phyloP scores from a whole-genome alignment of 1,284 basidiomycete genomes.

The Gymnopus androsaceus region DNA sequence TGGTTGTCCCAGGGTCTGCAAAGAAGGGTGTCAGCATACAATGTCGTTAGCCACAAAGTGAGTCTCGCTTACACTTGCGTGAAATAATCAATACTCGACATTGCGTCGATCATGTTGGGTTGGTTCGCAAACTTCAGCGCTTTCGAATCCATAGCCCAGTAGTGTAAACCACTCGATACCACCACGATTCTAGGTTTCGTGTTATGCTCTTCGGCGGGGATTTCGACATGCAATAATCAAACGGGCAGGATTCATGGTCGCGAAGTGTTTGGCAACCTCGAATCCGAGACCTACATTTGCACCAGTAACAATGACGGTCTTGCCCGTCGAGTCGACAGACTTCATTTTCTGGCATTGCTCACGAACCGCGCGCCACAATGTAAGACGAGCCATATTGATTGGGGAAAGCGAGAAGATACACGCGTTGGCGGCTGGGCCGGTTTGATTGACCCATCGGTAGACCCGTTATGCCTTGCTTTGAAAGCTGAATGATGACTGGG shows the following conservation, averaged over 20 bases:
- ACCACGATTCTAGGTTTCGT: slow-evolving; percentile 23
- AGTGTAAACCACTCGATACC: slow-evolving; percentile 33
- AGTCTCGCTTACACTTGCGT: slow-evolving; percentile 24
- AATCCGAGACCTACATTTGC: slow-evolving; percentile 36
- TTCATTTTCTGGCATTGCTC: slow-evolving; percentile 1
- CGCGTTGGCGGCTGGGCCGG: too few species aligned
- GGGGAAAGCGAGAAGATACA: too few species aligned
- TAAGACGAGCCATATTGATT: slow-evolving; percentile 7
- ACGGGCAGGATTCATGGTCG: slow-evolving; percentile 31
- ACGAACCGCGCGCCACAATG: not conserved
- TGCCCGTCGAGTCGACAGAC: slow-evolving; percentile 29
- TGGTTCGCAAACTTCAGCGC: slow-evolving; percentile 24
- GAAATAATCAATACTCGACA: slow-evolving; percentile 34
- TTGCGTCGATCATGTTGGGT: slow-evolving; percentile 29
- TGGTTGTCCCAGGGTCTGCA: not conserved
- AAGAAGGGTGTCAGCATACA: not conserved
- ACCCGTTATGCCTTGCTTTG: too few species aligned
- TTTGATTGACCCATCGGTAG: too few species aligned
- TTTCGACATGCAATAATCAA: slow-evolving; percentile 32
- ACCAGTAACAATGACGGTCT: slow-evolving; percentile 35
- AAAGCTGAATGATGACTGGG: too few species aligned
- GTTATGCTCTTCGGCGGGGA: slow-evolving; percentile 18
- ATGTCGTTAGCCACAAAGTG: not conserved
- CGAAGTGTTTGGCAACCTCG: slow-evolving; percentile 34
- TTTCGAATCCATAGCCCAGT: slow-evolving; percentile 26